Conservation (phyloP, 2,329 filamentous ascomycete genomes). For the Venturia carpophila region DNA sequence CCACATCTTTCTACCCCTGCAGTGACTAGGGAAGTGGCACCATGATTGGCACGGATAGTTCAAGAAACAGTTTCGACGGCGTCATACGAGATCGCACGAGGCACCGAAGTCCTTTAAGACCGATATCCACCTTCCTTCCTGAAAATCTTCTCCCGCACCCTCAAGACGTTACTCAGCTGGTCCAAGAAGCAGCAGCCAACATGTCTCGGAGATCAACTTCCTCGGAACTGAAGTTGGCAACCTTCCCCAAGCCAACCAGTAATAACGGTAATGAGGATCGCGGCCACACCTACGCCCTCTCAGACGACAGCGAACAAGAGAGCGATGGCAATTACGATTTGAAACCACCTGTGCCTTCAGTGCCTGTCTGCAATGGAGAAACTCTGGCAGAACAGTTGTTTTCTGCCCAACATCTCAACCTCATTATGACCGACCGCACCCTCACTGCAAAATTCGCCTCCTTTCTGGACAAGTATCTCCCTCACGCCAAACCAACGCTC, state of each 20-base stretch:
- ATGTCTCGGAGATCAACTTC: not conserved
- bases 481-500: conserved; percentile 29
- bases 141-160: not conserved
- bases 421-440: conserved; percentile 34
- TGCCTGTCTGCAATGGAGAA: conserved; percentile 1
- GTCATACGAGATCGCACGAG: not conserved
- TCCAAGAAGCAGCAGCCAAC: not conserved
- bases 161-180: not conserved
- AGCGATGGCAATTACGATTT: not conserved
- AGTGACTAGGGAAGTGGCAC: not conserved
- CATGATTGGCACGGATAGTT: not conserved
- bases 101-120: not conserved
- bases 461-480: conserved; percentile 35
- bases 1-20: not conserved
- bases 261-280: not conserved
- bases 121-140: not conserved
- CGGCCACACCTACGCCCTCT: not conserved
- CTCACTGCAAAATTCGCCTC: conserved; percentile 30
- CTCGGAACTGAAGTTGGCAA: not conserved
- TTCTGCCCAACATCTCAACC: conserved; percentile 36
- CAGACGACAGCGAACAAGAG: not conserved
- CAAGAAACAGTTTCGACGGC: not conserved
- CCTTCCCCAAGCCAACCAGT: not conserved
- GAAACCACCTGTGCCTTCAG: not conserved
- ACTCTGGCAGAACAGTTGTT: conserved; percentile 29